Base-by-base conservation (phyloP, 805 yeast species). In the Kluyveromyces nonfermentans region DNA sequence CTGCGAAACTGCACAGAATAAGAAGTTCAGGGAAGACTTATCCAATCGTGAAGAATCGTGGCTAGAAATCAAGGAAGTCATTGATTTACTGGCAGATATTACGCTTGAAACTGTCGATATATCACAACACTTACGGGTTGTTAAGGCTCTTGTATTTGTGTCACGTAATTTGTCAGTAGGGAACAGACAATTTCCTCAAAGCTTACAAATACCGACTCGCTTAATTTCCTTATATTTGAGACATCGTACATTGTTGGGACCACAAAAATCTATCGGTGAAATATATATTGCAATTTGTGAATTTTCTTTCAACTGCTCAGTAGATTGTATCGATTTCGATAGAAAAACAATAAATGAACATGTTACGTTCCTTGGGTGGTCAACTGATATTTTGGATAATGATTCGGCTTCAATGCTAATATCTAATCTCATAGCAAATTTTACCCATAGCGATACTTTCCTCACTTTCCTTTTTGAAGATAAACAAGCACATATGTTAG, bases 61-160 rank as follows among this genome's bases (percentile, higher is more conserved):
- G 70, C 44, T 63, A 7, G 49, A 52, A 5, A 40, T 41, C 7
- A 33, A 28, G 12, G 34, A 22, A 2, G 34, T 34, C 30, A 28
- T 33, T 12, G 36, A 17, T 21, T 14, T 30, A 7, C 7, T 31
- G 8, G 33, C 32, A 15, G 31, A 40, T 40, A 10, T 25, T 33
- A n/a, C 40, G 21, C n/a, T 30, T 34, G 22, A 21, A 4, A 47
- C 46, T 36, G 35, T 40, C 0, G 44, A 48, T 9, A 21, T 46
- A 6, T 47, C 22, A 2, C 35, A 47, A 43, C 54, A 52, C 36
- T 18, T 61, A 6, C 59, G 82, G 35, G 48, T 70, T 2, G 43
- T 71, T 3, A 62, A 81, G 51, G 83, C 79, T 1, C 50, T 69
- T 1, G 44, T 75, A 1, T 48, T 78, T n/a, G 44, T 77, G n/a